Evolutionary conservation across 1,139 yeast species (phyloP).

Genomic region (Lipomyces yarrowii): DNA sequence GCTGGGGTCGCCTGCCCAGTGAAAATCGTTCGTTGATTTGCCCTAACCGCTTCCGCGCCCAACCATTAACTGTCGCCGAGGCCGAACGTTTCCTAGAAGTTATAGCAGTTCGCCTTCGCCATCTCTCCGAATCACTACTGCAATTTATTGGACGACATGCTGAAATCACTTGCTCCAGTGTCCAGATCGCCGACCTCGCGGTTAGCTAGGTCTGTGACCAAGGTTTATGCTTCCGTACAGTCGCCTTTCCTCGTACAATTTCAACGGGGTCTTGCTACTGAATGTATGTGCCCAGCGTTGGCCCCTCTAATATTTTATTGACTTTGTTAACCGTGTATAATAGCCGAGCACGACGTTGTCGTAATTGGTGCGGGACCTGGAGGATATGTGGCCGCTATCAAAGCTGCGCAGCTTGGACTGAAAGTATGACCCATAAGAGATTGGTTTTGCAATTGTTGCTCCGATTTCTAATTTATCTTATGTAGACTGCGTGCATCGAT

Average conservation of each 20-base stretch:
- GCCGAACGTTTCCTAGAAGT: background rate
- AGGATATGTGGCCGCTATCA: constrained; percentile 97
- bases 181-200: constrained; percentile 17
- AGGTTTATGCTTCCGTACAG: constrained; percentile 11
- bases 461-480: background rate
- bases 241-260: constrained; percentile 10
- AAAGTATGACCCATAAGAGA: constrained; percentile 42
- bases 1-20: background rate
- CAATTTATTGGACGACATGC: constrained; percentile 4
- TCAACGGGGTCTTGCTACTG: constrained; percentile 31
- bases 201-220: constrained; percentile 16
- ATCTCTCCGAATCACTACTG: background rate
- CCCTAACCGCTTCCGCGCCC: background rate
- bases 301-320: constrained; percentile 1
- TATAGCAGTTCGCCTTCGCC: background rate
- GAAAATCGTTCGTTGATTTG: background rate
- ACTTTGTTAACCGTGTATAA: background rate
- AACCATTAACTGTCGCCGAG: background rate
- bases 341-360: constrained; percentile 75
- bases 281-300: constrained; percentile 16
- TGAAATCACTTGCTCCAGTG: constrained; percentile 10
- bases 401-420: constrained; percentile 94
- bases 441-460: background rate
- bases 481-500: constrained; percentile 86
- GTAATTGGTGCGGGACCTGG: constrained; percentile 99